Evolutionary conservation across 176 grass and related monocot genomes (phyloP).

Genomic region (Secale cereale): DNA sequence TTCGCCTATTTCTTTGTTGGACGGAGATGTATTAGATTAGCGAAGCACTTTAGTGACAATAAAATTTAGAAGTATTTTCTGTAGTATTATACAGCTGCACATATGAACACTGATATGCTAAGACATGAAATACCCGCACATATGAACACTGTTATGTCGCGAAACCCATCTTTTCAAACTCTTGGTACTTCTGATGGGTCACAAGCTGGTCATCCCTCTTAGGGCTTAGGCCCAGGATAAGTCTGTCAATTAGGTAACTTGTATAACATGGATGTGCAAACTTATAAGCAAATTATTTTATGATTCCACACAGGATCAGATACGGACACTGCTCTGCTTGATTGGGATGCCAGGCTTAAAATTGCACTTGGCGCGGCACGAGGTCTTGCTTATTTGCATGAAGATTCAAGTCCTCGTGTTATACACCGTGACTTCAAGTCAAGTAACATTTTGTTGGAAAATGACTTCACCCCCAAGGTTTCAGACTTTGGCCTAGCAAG

Average conservation of each 20-base stretch:
- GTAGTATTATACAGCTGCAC: background rate
- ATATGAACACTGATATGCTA: background rate
- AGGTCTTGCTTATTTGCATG: constrained; percentile 91
- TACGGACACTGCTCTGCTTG: constrained; percentile 54
- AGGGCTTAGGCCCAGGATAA: background rate
- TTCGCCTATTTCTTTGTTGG: constrained; percentile 12
- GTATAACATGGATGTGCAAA: constrained; percentile 16
- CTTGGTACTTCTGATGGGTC: background rate
- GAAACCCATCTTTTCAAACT: constrained; percentile 3
- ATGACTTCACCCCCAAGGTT: constrained; percentile 89
- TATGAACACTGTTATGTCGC: constrained; percentile 10
- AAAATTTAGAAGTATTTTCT: constrained; percentile 7
- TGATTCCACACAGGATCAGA: constrained; percentile 54
- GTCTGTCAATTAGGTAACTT: background rate
- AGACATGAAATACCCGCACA: background rate
- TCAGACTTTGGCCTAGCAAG: constrained; percentile 95
- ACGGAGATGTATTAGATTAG: background rate
- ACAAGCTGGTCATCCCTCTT: background rate
- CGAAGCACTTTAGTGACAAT: background rate
- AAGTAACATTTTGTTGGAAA: constrained; percentile 94
- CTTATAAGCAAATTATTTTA: background rate
- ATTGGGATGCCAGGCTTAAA: constrained; percentile 86
- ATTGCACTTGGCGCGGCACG: constrained; percentile 90
- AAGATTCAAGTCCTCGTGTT: constrained; percentile 97
- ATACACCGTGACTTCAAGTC: constrained; percentile 99